Evolutionary conservation across 352 stramenopile species (phyloP), one percentile per base, ranked within the genome.

Genomic region (Pythium periplocum): DNA sequence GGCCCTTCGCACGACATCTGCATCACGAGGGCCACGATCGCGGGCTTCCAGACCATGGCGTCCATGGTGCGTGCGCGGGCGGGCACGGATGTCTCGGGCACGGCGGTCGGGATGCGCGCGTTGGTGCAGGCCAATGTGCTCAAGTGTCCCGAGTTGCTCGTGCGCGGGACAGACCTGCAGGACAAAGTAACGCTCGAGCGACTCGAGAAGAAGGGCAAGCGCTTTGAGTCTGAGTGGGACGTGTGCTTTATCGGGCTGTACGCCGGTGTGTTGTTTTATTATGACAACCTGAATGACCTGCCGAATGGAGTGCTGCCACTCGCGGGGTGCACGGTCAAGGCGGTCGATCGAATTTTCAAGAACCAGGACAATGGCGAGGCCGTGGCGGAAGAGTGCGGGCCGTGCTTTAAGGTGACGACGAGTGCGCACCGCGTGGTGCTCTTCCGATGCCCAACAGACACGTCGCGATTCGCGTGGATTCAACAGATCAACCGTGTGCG

Each of bases 391-490:
- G 56, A 75, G 11, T 75, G 67, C 39, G 68, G 68, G 4, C 64
- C 64, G 45, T 77, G 68, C 59, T 77, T 68, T 46, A 77, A 77
- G 54, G 39, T 77, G 52, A 77, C 66, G 12, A 67, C 64, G 26
- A 65, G 57, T 35, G 62, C 67, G 33, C 43, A 66, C 42, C 68
- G 68, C 31, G 67, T 73, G 30, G 42, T 77, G 30, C 62, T 77
- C 36, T 77, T 77, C 51, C 61, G 68, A 12, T 68, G 64, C 43
- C 49, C 54, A 31, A 54, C 52, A 9, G 48, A 60, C n/a, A 12
- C 35, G 7, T 40, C 44, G 30, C 62, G 62, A 35, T 48, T 46
- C 37, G 43, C 34, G n/a, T 69, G 62, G 62, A 61, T 64, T 32
- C 56, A 39, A 10, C 43, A 55, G n/a, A 64, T 69, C 47, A 51